Evolutionary conservation across 805 yeast species (phyloP), one percentile per base, ranked within the genome.

Genomic region (Myxozyma udenii): DNA sequence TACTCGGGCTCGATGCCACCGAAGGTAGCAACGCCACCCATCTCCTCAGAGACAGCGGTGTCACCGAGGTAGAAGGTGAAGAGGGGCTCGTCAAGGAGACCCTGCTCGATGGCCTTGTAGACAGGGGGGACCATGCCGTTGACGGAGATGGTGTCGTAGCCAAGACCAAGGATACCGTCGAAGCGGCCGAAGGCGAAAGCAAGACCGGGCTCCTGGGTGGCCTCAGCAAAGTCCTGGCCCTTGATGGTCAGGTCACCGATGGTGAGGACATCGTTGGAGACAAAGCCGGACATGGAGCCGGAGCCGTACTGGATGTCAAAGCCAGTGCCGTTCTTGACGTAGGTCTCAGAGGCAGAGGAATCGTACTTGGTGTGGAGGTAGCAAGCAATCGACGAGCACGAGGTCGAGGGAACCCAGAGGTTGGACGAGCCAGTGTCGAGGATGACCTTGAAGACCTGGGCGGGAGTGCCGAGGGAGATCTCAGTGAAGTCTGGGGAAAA

Each of bases 111-210:
- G 53, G 98, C 98, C 62, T 86, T 87, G 78, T 89, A 89, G 57
- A 93, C 71, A 40, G 98, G 98, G 50, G 98, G 98, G 26, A 87
- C 95, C 64, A 90, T 81, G 66, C 81, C 79, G 76, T 90, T 77
- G 49, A 87, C 96, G 14, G 97, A 80, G 62, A 93, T 89, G 48
- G 96, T 77, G 72, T 87, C 87, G 73, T 91, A 93, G 60, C 87
- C 98, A 62, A 93, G 80, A 61, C 98, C 98, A 58, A 93, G 76
- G 62, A 93, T 90, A 74, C 98, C 98, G 69, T 93, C 98, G 69
- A 93, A 93, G 74, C 93, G 91, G 71, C 96, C 98, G 72, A 93
- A 93, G 46, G 98, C 98, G 74, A 93, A 93, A 0, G 97, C 93
- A 62, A 93, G 79, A 51, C 98, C 98, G 39, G 98, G 98, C 76